Conservation (phyloP, 805 yeast species). For the Ogataea paraovalis region DNA sequence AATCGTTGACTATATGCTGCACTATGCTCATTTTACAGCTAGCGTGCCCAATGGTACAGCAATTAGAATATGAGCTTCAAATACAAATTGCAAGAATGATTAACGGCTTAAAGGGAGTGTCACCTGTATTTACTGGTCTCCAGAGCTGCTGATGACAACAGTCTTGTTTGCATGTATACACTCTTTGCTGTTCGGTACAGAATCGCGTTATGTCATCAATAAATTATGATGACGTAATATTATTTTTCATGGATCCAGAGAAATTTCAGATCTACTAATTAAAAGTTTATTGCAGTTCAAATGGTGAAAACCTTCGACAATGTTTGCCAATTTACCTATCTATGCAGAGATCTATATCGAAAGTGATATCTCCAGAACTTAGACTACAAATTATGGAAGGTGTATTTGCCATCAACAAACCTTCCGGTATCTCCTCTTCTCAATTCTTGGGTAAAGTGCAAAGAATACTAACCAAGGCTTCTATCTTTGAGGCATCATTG, state of each 20-base stretch:
- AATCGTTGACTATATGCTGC: constrained; percentile 51
- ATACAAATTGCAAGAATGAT: no score
- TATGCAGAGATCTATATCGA: no score
- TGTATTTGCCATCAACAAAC: constrained; percentile 87
- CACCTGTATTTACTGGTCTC: no score
- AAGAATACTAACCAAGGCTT: constrained; percentile 53
- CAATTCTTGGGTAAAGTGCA: constrained; percentile 68
- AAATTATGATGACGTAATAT: not conserved
- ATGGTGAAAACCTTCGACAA: not conserved
- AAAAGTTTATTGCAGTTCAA: not conserved
- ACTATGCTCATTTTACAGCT: constrained; percentile 38
- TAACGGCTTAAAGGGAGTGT: no score
- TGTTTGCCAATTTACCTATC: not conserved
- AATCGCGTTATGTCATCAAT: not conserved
- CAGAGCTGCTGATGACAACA: no score
- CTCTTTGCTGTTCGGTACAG: not conserved
- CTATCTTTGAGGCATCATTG: constrained; percentile 52
- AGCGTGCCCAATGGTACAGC: no score
- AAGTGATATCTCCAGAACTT: no score
- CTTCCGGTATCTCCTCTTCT: constrained; percentile 79
- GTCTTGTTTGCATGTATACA: not conserved
- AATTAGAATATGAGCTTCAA: no score
- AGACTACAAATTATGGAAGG: constrained; percentile 79
- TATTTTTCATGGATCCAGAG: not conserved
- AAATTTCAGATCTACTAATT: not conserved